These are phyloP conservation scores for Galeopsis tetrahit DNA, from an alignment of 257 asterid genomes.

Conservation along the genomic window DNA sequence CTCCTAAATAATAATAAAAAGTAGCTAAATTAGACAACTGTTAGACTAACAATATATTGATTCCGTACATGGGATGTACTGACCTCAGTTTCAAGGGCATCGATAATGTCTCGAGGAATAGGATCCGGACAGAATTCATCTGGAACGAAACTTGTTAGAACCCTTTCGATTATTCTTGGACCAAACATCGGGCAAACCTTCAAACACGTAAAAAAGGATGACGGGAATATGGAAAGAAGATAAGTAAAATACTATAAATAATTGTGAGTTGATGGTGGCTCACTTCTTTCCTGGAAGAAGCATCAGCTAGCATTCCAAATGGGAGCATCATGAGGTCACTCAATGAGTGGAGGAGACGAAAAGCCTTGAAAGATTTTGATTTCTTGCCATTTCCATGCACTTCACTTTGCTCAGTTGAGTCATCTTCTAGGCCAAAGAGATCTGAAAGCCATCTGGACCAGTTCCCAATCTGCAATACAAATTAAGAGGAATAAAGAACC, in stretches of 20 bases:
- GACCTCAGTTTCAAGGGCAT: constrained; percentile 78
- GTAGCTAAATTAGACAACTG: constrained; percentile 19
- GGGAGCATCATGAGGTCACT: constrained; percentile 99
- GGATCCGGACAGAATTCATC: constrained; percentile 91
- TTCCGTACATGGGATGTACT: constrained; percentile 32
- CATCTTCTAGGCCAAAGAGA: constrained; percentile 80
- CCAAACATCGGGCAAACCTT: constrained; percentile 88
- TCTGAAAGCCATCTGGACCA: constrained; percentile 97
- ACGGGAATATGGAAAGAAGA: constrained; percentile 2
- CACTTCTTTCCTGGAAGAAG: constrained; percentile 77
- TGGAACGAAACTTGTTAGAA: constrained; percentile 65
- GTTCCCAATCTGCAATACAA: constrained; percentile 71
- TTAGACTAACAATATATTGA: neutral
- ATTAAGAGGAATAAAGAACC: constrained; percentile 22
- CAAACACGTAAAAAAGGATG: constrained; percentile 31
- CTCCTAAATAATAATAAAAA: constrained; percentile 48
- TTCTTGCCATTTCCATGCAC: constrained; percentile 39
- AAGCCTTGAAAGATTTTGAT: constrained; percentile 65
- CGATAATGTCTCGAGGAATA: constrained; percentile 65
- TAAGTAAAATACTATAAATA: neutral
- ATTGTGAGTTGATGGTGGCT: constrained; percentile 25
- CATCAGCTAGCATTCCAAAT: constrained; percentile 83
- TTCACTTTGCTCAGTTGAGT: constrained; percentile 45
- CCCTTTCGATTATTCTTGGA: constrained; percentile 68
- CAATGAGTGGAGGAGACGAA: constrained; percentile 78